Conservation (phyloP, 148 eudicot genomes). For the Rhododendron ovatum region DNA sequence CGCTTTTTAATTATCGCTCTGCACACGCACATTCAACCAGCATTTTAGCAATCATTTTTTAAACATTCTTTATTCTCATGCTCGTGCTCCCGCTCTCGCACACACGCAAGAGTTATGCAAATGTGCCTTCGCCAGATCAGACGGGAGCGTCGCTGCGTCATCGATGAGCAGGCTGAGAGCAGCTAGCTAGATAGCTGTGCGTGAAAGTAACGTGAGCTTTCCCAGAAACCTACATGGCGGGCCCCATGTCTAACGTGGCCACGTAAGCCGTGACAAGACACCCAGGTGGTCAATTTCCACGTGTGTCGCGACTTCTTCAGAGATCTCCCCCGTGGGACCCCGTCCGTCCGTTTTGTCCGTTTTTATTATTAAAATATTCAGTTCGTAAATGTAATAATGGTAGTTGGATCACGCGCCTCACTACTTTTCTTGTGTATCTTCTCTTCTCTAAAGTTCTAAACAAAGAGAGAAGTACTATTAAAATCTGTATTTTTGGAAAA, state of each 20-base stretch:
- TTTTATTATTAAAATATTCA: slow-evolving; percentile 12
- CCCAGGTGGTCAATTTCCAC: slow-evolving; percentile 20
- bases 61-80: no score
- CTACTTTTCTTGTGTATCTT: no score
- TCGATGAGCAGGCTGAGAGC: slow-evolving; percentile 6
- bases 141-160: not conserved
- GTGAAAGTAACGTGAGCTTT: slow-evolving; percentile 13
- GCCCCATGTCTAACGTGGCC: slow-evolving; percentile 34
- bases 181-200: slow-evolving; percentile 22
- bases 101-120: no score
- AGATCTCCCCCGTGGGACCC: not conserved
- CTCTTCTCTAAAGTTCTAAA: no score
- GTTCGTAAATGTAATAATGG: not conserved
- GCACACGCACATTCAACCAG: no score
- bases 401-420: no score
- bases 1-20: no score
- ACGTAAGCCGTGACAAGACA: slow-evolving; percentile 46
- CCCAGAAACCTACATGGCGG: slow-evolving; percentile 10
- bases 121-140: not conserved
- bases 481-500: no score
- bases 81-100: no score
- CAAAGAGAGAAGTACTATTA: no score
- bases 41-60: no score
- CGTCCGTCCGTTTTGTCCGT: not conserved
- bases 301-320: slow-evolving; percentile 9